phyloP scores from a whole-genome alignment of 2,329 filamentous ascomycete genomes.

The Cercospora sp. region DNA sequence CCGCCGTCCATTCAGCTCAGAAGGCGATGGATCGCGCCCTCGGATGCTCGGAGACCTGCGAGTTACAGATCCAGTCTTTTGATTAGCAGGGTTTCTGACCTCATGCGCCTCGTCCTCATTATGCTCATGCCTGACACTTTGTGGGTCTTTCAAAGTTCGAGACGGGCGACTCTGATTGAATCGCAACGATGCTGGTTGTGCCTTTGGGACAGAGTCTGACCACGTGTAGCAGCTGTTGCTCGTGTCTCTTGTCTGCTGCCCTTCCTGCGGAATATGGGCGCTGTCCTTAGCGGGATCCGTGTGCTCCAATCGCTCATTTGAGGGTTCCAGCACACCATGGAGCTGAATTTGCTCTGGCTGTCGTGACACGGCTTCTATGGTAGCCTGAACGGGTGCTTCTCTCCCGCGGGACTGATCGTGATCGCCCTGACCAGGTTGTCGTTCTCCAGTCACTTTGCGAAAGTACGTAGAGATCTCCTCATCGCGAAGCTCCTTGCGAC shows the following conservation, averaged over 20 bases:
- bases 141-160: background rate
- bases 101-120: background rate
- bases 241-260: constrained; percentile 7
- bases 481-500: constrained; percentile 38
- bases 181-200: background rate
- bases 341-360: background rate
- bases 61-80: background rate
- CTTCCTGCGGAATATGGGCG: background rate
- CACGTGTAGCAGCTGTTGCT: constrained; percentile 44
- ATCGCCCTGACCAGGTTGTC: background rate
- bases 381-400: background rate
- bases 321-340: background rate
- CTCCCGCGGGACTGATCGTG: background rate
- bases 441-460: constrained; percentile 21
- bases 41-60: background rate
- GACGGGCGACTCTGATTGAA: background rate
- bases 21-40: background rate
- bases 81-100: background rate
- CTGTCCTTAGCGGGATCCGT: background rate
- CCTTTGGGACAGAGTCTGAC: constrained; percentile 42
- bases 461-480: constrained; percentile 52
- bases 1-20: background rate
- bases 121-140: background rate
- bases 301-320: background rate
- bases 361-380: background rate